Evolutionary conservation across 192 early-diverging fungal genomes (phyloP), one percentile per base, ranked within the genome.

Genomic region (Podila clonocystis): DNA sequence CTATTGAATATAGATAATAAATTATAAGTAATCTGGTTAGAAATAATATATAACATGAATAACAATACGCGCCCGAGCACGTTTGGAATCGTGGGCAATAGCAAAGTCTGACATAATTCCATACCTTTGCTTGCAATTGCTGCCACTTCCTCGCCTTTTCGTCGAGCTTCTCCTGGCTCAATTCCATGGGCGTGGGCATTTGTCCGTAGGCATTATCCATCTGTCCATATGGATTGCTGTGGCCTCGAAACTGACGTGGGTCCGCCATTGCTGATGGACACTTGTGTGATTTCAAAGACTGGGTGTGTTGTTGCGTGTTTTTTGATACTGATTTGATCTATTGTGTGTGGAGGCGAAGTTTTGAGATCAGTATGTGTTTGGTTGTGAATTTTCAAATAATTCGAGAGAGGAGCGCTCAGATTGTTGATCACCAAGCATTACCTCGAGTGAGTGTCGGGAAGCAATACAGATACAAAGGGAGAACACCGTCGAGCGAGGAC

Each of bases 81-180:
- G 41, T 45, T 45, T 17, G 2, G 13, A 13, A 41, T 13, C 41
- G 41, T 41, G 1, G 41, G 15, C 15, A 45, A 45, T 13, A 45
- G 13, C 41, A 45, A 15, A 45, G 41, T 15, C 41, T 45, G 15
- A 45, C 22, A 9, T 61, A 3, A 13, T 9, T 61, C 8, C 30
- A 19, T 69, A 80, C 77, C 77, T 96, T 93, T 41, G 92, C 79
- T 83, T 97, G 95, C 66, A 97, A 85, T 83, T 94, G 93, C 68
- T 92, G 91, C 98, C 98, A 99, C 75, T 95, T 97, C 55, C 89
- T 84, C 33, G 95, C 91, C 72, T 98, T 98, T 31, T 94, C 95
- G 33, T 86, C 82, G 29, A 96, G 82, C 68, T 91, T 91, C 41
- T 89, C 89, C 38, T 65, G 67, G 61, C 57, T 75, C 69, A 82